Evolutionary conservation across 2,329 filamentous ascomycete species (phyloP).

Genomic region (Volutella citrinella): DNA sequence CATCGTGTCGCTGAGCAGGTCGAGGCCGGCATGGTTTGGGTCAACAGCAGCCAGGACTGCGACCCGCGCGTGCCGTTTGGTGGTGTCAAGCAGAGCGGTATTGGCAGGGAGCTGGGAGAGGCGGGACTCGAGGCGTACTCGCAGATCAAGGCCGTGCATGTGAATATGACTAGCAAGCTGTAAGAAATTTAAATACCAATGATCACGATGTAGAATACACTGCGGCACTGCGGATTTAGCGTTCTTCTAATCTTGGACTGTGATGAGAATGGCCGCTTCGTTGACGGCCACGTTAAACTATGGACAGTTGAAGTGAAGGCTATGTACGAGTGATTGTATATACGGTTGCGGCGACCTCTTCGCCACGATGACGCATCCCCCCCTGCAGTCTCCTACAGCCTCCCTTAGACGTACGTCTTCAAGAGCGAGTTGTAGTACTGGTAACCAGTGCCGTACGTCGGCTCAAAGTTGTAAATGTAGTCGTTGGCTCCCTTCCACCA

Average conservation of each 20-base stretch:
- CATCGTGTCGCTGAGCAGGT: constrained; percentile 52
- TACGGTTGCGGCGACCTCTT: no score
- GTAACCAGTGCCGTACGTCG: constrained; percentile 43
- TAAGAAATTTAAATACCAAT: constrained; percentile 11
- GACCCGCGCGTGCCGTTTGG: constrained; percentile 40
- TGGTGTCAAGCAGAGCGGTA: constrained; percentile 43
- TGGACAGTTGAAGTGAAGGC: no score
- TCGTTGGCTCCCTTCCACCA: constrained; percentile 46
- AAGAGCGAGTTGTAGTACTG: constrained; percentile 25
- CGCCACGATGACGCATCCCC: no score
- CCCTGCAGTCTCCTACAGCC: constrained; percentile 22
- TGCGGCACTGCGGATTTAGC: no score
- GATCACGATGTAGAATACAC: no score
- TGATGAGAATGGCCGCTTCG: no score
- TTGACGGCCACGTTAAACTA: no score
- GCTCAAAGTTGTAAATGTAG: constrained; percentile 49
- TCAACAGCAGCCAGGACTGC: constrained; percentile 42
- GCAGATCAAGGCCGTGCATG: constrained; percentile 39
- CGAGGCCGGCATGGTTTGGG: constrained; percentile 54
- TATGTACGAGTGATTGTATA: no score
- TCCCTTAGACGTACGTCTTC: constrained; percentile 14
- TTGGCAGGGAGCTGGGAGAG: constrained; percentile 41
- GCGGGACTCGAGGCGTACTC: constrained; percentile 38
- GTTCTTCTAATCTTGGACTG: no score
- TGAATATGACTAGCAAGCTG: constrained; percentile 36